These are phyloP conservation scores for Blastobotrys petasosporus DNA, from an alignment of 1,139 yeast genomes.

Conservation along the genomic window DNA sequence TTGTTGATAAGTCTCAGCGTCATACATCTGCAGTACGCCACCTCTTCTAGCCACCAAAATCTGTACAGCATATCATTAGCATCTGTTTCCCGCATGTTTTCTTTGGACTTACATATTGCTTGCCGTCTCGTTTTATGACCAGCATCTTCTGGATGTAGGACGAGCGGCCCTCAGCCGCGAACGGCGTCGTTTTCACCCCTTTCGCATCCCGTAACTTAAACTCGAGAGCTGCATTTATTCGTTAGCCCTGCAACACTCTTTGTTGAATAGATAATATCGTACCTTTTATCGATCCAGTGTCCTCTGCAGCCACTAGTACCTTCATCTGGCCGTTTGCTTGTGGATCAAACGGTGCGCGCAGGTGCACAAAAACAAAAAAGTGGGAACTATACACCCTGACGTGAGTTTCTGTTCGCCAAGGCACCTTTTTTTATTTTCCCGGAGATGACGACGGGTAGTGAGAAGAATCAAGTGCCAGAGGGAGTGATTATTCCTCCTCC, in stretches of 20 bases:
- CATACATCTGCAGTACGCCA: conserved; percentile 31
- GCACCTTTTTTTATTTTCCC: not conserved
- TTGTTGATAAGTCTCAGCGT: conserved; percentile 26
- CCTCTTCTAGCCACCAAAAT: conserved; percentile 33
- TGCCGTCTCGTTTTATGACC: conserved; percentile 17
- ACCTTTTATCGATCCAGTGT: conserved; percentile 28
- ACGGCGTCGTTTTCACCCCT: conserved; percentile 3
- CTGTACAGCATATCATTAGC: conserved; percentile 12
- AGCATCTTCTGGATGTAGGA: conserved; percentile 31
- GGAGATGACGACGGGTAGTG: too few species aligned
- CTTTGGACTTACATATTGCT: conserved; percentile 21
- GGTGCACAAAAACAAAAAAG: too few species aligned
- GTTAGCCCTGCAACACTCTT: not conserved
- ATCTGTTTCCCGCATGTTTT: not conserved
- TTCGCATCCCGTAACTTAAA: not conserved
- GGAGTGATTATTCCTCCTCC: conserved; percentile 53
- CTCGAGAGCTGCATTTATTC: conserved; percentile 1
- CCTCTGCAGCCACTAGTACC: conserved; percentile 28
- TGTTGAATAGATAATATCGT: conserved; percentile 5
- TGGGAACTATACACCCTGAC: too few species aligned
- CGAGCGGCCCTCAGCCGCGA: conserved; percentile 27
- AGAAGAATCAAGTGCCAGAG: conserved; percentile 32
- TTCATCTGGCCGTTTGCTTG: conserved; percentile 20
- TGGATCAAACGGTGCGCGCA: too few species aligned
- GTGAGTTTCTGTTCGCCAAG: too few species aligned